These are phyloP conservation scores for Cordyceps militaris DNA, from an alignment of 2,329 filamentous ascomycete species.

Conservation along the genomic window DNA sequence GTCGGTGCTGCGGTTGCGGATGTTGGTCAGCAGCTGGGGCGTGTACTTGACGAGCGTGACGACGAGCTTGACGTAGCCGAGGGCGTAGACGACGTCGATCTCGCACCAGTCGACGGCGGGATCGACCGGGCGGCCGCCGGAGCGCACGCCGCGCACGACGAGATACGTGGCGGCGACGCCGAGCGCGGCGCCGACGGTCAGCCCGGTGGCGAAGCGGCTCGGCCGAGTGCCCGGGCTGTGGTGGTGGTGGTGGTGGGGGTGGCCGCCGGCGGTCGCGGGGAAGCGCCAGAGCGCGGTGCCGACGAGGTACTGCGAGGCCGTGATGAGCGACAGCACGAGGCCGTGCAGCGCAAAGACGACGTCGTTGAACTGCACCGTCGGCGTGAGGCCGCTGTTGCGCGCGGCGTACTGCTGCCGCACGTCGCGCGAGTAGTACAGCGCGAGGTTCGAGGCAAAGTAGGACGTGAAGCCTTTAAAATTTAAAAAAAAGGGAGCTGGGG, in stretches of 20 bases:
- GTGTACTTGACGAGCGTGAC: slow-evolving; percentile 90
- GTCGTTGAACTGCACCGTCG: slow-evolving; percentile 86
- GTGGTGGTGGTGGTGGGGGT: too few species aligned
- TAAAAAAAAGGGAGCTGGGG: neutral
- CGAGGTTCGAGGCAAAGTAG: slow-evolving; percentile 67
- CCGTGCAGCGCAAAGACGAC: slow-evolving; percentile 82
- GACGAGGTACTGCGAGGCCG: slow-evolving; percentile 71
- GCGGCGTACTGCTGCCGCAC: slow-evolving; percentile 78
- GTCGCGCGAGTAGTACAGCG: slow-evolving; percentile 71
- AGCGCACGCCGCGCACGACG: slow-evolving; percentile 33
- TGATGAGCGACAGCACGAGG: slow-evolving; percentile 61
- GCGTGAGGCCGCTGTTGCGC: slow-evolving; percentile 66
- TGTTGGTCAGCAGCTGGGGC: slow-evolving; percentile 79
- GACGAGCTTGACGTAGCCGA: slow-evolving; percentile 83
- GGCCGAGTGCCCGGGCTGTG: slow-evolving; percentile 49
- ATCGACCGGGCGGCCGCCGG: slow-evolving; percentile 24
- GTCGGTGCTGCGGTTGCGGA: slow-evolving; percentile 71
- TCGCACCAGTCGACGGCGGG: slow-evolving; percentile 48
- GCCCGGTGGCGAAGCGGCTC: slow-evolving; percentile 56
- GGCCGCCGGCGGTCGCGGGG: slow-evolving; percentile 22
- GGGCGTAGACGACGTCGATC: slow-evolving; percentile 57
- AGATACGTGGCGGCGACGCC: slow-evolving; percentile 48
- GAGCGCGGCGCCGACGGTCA: slow-evolving; percentile 62
- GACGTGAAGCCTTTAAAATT: slow-evolving; percentile 56
- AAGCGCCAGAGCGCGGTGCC: slow-evolving; percentile 66